Conservation (phyloP, 2,329 filamentous ascomycete species). For the Claviceps sp. region DNA sequence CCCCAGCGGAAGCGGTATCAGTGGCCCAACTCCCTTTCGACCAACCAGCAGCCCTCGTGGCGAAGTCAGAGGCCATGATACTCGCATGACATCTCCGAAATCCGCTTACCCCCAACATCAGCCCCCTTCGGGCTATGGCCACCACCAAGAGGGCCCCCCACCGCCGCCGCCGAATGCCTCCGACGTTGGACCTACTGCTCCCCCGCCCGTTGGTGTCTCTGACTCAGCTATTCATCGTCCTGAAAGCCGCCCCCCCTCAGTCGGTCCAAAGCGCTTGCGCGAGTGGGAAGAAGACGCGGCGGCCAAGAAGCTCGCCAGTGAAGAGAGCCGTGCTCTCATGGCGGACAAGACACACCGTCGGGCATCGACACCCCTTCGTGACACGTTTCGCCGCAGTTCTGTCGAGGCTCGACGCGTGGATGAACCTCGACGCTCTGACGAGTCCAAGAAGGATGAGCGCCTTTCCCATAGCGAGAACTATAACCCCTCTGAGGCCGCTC, state of each 20-base stretch:
- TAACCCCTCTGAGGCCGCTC: conserved; percentile 84
- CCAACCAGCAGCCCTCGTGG: conserved; percentile 62
- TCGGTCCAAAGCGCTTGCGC: conserved; percentile 68
- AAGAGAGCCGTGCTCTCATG: conserved; percentile 74
- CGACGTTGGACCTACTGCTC: conserved; percentile 33
- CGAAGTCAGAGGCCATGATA: conserved; percentile 73
- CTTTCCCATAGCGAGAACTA: conserved; percentile 67
- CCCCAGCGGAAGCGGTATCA: conserved; percentile 24
- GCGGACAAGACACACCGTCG: conserved; percentile 75
- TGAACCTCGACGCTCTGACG: conserved; percentile 47
- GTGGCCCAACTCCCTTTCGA: conserved; percentile 57
- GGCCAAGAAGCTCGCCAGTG: conserved; percentile 75
- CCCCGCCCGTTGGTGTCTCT: conserved; percentile 34
- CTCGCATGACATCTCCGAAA: conserved; percentile 81
- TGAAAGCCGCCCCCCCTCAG: conserved; percentile 64
- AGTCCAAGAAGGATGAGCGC: conserved; percentile 44
- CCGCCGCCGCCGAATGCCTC: conserved; percentile 44
- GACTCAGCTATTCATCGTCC: conserved; percentile 52
- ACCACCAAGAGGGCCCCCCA: conserved; percentile 47
- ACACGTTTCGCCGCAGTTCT: conserved; percentile 63
- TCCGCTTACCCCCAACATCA: conserved; percentile 72
- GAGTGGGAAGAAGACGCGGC: conserved; percentile 84
- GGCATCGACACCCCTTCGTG: conserved; percentile 58
- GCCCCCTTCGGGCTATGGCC: conserved; percentile 38
- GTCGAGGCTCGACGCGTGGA: conserved; percentile 57